phyloP scores from a whole-genome alignment of 2,329 filamentous ascomycete species.

The Aspergillus sp. region DNA sequence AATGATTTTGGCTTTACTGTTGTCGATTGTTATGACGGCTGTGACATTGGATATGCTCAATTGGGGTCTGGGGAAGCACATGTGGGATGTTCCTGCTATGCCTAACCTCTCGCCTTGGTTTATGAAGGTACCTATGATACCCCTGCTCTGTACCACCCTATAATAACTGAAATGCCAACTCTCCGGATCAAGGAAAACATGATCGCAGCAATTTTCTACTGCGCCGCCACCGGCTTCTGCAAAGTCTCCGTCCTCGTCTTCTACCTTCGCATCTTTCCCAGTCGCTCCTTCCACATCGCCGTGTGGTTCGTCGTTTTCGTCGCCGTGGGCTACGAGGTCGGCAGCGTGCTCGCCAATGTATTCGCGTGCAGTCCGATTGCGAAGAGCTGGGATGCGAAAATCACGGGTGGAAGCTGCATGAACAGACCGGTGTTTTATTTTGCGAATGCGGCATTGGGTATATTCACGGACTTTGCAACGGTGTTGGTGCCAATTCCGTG shows the following conservation, averaged over 20 bases:
- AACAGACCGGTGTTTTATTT: conserved; percentile 25
- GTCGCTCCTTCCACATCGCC: conserved; percentile 16
- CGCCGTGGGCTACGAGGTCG: conserved; percentile 19
- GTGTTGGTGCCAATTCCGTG: conserved; percentile 24
- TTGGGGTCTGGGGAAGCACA: conserved; percentile 21
- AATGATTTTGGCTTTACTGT: conserved; percentile 13
- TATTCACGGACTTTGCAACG: conserved; percentile 25
- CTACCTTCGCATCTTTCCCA: conserved; percentile 25
- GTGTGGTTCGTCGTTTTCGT: conserved; percentile 20
- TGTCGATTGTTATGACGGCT: conserved; percentile 11
- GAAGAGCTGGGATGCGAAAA: conserved; percentile 19
- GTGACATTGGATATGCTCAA: conserved; percentile 10
- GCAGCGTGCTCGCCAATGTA: conserved; percentile 21
- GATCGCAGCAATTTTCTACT: conserved; percentile 23
- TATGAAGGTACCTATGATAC: conserved; percentile 11
- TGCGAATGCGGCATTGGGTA: conserved; percentile 21
- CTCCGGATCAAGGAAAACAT: conserved; percentile 16
- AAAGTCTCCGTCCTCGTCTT: conserved; percentile 27
- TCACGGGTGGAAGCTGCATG: conserved; percentile 17
- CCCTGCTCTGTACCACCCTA: too few relatives aligned
- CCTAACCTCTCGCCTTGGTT: conserved; percentile 15
- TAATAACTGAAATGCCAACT: too few relatives aligned
- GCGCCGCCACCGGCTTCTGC: conserved; percentile 22
- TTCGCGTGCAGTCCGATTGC: conserved; percentile 21
- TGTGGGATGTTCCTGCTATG: conserved; percentile 20